Evolutionary conservation across 495 filamentous ascomycete genomes (phyloP), one percentile per base, ranked within the genome.

Genomic region (Podospora pseudopauciseta): DNA sequence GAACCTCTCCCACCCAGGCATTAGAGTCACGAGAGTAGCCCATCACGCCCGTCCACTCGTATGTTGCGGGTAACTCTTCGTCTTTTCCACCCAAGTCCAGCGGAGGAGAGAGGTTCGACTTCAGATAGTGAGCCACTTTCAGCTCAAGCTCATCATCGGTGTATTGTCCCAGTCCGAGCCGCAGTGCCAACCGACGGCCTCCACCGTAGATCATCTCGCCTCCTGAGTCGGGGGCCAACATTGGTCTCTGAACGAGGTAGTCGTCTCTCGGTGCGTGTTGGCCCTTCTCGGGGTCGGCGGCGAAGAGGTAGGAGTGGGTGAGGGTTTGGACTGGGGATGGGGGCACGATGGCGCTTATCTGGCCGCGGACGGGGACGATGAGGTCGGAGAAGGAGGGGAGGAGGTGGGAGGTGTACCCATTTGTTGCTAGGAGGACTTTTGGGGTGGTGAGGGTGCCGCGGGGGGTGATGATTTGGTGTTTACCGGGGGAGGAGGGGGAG

Each of bases 11-110:
- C 19, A 91, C 90, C 87, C 84, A 94, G 0, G 92, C 90, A 23
- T 85, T 77, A 0, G 84, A 80, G 73, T 95, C 92, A 0, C 87
- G 77, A 32, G 82, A 88, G 74, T 89, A 94, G 0, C 89, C 92
- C 92, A 94, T 95, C 65, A 91, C 90, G 0, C 92, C 92, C 0
- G 89, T 90, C 92, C 92, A 97, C 74, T 91, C 84, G 68, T 82
- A 81, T 49, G 82, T 82, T 0, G 90, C 85, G 11, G 78, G 62
- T 39, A 91, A 75, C 70, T 85, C 83, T 32, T 13, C 63, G 26
- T 30, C 28, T 30, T 54, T 13, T 20, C 39, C 34, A 11, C 20
- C 2, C 18, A 77, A 23, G 55, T 79, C 71, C 65, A 80, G 39
- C 54, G 70, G 67, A 27, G 72, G 72, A 0, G 49, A n/a, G 19